Evolutionary conservation across 2,329 filamentous ascomycete genomes (phyloP), one percentile per base, ranked within the genome.

Genomic region (Lecanosticta acicola): DNA sequence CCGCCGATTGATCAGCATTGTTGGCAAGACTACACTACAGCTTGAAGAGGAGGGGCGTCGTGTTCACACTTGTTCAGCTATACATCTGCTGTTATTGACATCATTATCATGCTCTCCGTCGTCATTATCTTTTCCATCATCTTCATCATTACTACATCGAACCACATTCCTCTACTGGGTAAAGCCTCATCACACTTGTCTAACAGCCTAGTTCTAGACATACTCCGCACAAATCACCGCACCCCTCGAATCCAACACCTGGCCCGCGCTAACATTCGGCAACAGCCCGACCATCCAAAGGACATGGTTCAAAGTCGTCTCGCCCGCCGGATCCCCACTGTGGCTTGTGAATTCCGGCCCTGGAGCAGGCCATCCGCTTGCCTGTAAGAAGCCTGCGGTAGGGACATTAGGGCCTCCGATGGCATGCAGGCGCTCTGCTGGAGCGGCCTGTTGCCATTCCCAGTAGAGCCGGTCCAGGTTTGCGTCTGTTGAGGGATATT

Each of bases 401-500:
- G 52, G 52, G 17, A 49, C 48, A 21, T 56, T 56, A 1, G 54
- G 49, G 33, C 54, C 44, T 19, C 47, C 48, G 36, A 56, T 50
- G 16, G 47, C 54, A 5, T 26, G 43, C 21, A 54, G 35, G 5
- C 51, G 44, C 5, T 24, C 37, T 10, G 36, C 41, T 13, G 45
- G 41, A 8, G 42, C 35, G 10, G 47, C 45, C n/a, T 39, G 18
- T 39, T 54, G 51, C 54, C 54, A 56, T 32, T 41, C 34, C 45
- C 41, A 54, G 45, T 46, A 56, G 37, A 56, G 40, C 3, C 54
- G 49, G 29, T 56, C 54, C 16, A 56, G 50, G 38, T 56, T 56
- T 29, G 54, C 48, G 40, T 56, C 44, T 46, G 16, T 3, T 19
- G 16, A 29, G 14, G 14, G 8, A 11, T 29, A 29, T 36, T 14